Evolutionary conservation across 305 asterid species (phyloP), one percentile per base, ranked within the genome.

Genomic region (Petunia hybrid): DNA sequence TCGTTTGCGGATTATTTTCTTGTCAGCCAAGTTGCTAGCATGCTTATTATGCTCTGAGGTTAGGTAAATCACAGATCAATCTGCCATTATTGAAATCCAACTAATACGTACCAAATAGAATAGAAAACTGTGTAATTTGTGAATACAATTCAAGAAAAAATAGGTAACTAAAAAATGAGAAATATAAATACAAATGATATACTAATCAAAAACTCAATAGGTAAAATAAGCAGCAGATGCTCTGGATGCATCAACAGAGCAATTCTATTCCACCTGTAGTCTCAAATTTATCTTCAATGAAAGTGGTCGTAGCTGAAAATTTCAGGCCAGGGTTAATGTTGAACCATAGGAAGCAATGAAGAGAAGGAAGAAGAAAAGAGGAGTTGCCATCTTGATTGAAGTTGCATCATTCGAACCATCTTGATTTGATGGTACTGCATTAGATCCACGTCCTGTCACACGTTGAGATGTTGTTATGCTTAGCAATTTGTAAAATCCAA

Each of bases 381-480:
- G 79, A 69, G 85, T 83, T 16, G 91, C 87, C 82, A 88, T 31
- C 79, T 86, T 89, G 65, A 60, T 84, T 4, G 96, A 87, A 86
- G 82, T 79, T 81, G 95, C 94, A 77, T 81, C 90, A 0, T 90
- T 90, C 13, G 91, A 80, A 48, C 97, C 97, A 45, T 76, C 88
- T 73, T 88, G 86, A 1, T 86, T 45, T 36, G 93, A 78, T 81
- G 98, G 93, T 35, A 84, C 75, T 5, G 89, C 69, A 60, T 63
- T 87, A 3, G 91, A 64, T 57, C 90, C 93, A 16, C 86, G 79
- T 41, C 90, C 94, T 90, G 87, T 80, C 77, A 5, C 62, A 84
- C 36, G 51, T 22, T 35, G 35, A 8, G 36, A 36, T 51, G 6
- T 61, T 48, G 13, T 46, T 70, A 70, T 22, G 39, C 48, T 14